Conservation (phyloP, 2,329 filamentous ascomycete genomes). For the Scortechinia acanthostroma region DNA sequence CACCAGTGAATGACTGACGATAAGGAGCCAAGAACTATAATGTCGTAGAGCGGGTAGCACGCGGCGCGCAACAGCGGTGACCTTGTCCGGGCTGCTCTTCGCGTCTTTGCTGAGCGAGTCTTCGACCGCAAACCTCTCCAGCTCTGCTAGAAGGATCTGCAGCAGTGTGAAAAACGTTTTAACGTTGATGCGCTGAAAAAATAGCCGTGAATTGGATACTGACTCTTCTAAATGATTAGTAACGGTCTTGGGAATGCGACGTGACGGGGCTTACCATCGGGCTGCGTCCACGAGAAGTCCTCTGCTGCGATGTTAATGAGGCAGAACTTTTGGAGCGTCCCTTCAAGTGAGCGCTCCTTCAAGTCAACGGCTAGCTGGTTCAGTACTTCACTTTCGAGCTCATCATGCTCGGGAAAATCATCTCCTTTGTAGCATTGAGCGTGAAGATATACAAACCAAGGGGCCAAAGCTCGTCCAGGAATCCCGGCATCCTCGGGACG, state of each 20-base stretch:
- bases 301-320: constrained; percentile 56
- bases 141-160: constrained; percentile 42
- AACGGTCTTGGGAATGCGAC: neutral
- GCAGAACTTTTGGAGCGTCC: constrained; percentile 45
- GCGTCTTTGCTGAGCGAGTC: constrained; percentile 23
- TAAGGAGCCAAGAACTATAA: constrained; percentile 56
- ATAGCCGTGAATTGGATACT: constrained; percentile 22
- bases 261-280: constrained; percentile 28
- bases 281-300: constrained; percentile 37
- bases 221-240: constrained; percentile 1
- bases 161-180: constrained; percentile 50
- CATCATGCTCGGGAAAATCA: constrained; percentile 46
- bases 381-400: constrained; percentile 51
- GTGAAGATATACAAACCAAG: constrained; percentile 52
- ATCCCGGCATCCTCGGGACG: constrained; percentile 22
- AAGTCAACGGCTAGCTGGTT: constrained; percentile 44
- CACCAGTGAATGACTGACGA: constrained; percentile 37
- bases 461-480: constrained; percentile 30
- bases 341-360: constrained; percentile 43
- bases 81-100: constrained; percentile 23
- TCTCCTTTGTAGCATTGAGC: constrained; percentile 49
- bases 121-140: constrained; percentile 37
- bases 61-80: constrained; percentile 41
- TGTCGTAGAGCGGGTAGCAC: constrained; percentile 49
- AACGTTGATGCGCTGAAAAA: constrained; percentile 49